These are phyloP conservation scores for Diaporthe sp. DNA, from an alignment of 2,329 filamentous ascomycete species.

Conservation along the genomic window DNA sequence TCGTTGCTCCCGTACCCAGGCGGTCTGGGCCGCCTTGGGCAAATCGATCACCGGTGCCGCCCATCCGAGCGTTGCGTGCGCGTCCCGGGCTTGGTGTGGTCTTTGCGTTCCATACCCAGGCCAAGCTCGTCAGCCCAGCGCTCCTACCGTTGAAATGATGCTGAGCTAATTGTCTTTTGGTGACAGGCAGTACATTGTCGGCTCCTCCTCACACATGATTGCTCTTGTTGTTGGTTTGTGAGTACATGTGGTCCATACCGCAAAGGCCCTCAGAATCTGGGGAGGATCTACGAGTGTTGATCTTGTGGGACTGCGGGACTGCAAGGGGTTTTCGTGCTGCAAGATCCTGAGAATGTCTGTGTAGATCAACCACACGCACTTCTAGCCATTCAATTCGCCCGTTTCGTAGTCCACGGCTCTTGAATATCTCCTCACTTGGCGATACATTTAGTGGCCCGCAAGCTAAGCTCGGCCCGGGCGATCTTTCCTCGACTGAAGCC, in stretches of 20 bases:
- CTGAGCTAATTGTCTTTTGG: neutral
- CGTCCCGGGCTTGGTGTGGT: conserved; percentile 2
- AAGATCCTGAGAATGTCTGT: neutral
- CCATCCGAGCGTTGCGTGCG: conserved; percentile 16
- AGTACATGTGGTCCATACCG: neutral
- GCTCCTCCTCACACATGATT: neutral
- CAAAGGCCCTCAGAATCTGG: neutral
- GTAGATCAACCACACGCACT: neutral
- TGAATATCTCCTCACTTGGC: neutral
- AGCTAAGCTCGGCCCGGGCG: conserved; percentile 17
- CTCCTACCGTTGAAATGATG: neutral
- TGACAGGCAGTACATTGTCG: neutral
- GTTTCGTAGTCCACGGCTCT: neutral
- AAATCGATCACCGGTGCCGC: conserved; percentile 9
- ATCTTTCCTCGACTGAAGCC: neutral
- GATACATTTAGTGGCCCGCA: neutral
- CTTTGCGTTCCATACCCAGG: neutral
- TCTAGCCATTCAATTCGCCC: neutral
- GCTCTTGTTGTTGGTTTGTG: neutral
- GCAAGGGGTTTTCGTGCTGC: neutral
- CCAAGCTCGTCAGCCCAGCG: neutral
- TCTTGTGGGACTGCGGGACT: neutral
- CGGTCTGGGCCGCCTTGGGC: conserved; percentile 17
- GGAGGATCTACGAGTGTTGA: neutral
- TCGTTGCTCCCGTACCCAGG: neutral